These are phyloP conservation scores for Xylaria intraflava DNA, from an alignment of 495 filamentous ascomycete species.

Conservation along the genomic window DNA sequence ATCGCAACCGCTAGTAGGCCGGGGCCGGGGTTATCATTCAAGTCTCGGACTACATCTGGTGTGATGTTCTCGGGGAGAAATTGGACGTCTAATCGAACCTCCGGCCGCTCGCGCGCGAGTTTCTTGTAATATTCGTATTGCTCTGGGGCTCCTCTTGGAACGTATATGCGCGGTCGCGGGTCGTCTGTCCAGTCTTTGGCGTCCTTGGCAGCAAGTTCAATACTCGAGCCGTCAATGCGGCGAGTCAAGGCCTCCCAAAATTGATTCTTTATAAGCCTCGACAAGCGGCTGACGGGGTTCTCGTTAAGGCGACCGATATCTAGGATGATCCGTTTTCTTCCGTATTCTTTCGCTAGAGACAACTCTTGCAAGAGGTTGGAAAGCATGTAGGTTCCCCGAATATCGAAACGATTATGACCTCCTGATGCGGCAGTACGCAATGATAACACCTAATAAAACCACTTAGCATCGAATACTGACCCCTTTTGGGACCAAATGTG, in stretches of 20 bases:
- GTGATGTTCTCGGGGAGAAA: slow-evolving; percentile 67
- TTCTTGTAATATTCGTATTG: slow-evolving; percentile 82
- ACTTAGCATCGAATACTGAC: neutral
- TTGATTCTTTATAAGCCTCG: slow-evolving; percentile 72
- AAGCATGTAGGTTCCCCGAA: slow-evolving; percentile 92
- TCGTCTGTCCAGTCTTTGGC: slow-evolving; percentile 88
- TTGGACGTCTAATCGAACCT: slow-evolving; percentile 79
- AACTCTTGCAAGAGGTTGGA: slow-evolving; percentile 93
- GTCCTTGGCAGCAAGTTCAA: slow-evolving; percentile 75
- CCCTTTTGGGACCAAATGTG: neutral
- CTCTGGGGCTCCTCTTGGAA: slow-evolving; percentile 76
- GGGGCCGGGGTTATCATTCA: slow-evolving; percentile 85
- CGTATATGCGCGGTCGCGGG: slow-evolving; percentile 83
- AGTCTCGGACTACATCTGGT: slow-evolving; percentile 58
- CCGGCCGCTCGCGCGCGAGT: slow-evolving; percentile 66
- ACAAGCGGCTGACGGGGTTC: slow-evolving; percentile 82
- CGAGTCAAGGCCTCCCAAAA: slow-evolving; percentile 90
- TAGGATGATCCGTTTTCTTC: slow-evolving; percentile 74
- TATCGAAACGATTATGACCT: slow-evolving; percentile 73
- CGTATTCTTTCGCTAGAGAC: slow-evolving; percentile 78
- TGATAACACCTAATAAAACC: slow-evolving; percentile 54
- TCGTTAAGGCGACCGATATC: slow-evolving; percentile 84
- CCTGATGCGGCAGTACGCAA: slow-evolving; percentile 80
- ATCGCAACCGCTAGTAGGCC: slow-evolving; percentile 86
- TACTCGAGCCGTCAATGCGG: slow-evolving; percentile 80